A percentile compares a stretch with the other conserved stretches of the same genome.
These are phyloP conservation scores for Sechiopsis laciniata DNA, from an alignment of 306 rosid genomes.

Conservation along the genomic window DNA sequence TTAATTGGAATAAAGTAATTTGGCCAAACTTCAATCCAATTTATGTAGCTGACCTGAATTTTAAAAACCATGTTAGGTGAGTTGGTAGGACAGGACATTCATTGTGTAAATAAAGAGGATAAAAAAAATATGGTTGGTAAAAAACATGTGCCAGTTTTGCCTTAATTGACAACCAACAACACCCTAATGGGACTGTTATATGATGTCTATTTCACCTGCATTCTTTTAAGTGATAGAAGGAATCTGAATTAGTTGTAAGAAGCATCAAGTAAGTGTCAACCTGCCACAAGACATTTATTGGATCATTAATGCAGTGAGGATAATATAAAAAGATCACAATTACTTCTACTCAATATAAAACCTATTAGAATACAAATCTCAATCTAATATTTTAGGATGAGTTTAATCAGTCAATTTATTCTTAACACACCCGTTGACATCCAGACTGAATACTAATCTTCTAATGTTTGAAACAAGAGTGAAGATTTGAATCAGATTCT, in stretches of 20 bases:
- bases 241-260: conserved; percentile 77
- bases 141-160: conserved; percentile 3
- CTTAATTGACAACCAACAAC: conserved; percentile 5
- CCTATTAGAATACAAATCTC: not conserved
- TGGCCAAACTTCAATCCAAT: not conserved
- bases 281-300: conserved; percentile 37
- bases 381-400: not conserved
- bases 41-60: conserved; percentile 13
- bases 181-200: conserved; percentile 9
- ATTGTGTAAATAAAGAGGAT: not conserved
- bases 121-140: conserved; percentile 13
- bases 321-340: conserved; percentile 5
- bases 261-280: conserved; percentile 74
- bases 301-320: not conserved
- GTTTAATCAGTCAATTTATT: not conserved
- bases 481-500: not conserved
- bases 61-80: not conserved
- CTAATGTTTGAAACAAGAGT: not conserved
- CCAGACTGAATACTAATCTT: not conserved
- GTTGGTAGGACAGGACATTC: conserved; percentile 1
- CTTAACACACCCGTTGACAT: not conserved
- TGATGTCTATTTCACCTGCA: conserved; percentile 59
- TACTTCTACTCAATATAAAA: not conserved
- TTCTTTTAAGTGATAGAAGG: conserved; percentile 89
- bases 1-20: conserved; percentile 1